Evolutionary conservation across 768 basidiomycete species (phyloP).

Genomic region (Artomyces pyxidatus): DNA sequence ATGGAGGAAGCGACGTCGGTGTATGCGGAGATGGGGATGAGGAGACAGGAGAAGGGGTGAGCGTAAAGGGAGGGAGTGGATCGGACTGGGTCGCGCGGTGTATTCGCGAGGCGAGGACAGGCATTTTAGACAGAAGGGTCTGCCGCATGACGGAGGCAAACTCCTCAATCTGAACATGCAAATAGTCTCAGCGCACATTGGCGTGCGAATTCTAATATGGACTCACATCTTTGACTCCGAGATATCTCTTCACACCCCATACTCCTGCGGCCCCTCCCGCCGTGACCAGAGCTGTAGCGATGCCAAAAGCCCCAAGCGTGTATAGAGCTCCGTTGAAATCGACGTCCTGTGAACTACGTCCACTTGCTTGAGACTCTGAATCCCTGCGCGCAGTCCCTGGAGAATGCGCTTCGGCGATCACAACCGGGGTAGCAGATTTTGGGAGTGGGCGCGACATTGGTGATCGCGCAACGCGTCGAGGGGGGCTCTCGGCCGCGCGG

Average conservation of each 20-base stretch:
- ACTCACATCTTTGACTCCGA: constrained; percentile 53
- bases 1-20: background rate
- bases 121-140: constrained; percentile 38
- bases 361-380: background rate
- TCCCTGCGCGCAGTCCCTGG: too few relatives aligned
- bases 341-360: constrained; percentile 16
- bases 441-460: background rate
- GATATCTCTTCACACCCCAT: constrained; percentile 39
- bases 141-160: constrained; percentile 52
- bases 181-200: constrained; percentile 4
- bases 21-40: background rate
- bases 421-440: background rate
- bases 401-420: background rate
- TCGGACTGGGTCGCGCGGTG: constrained; percentile 33
- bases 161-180: constrained; percentile 37
- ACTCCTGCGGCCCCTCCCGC: constrained; percentile 37
- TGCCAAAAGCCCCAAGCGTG: constrained; percentile 53
- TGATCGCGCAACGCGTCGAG: background rate
- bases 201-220: background rate
- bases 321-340: constrained; percentile 44
- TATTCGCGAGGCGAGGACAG: constrained; percentile 42
- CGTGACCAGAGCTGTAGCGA: constrained; percentile 55
- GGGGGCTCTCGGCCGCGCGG: background rate
- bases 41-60: background rate
- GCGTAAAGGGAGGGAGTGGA: constrained; percentile 13